phyloP scores from a whole-genome alignment of 331 rosid species.

The Malus hybrid region DNA sequence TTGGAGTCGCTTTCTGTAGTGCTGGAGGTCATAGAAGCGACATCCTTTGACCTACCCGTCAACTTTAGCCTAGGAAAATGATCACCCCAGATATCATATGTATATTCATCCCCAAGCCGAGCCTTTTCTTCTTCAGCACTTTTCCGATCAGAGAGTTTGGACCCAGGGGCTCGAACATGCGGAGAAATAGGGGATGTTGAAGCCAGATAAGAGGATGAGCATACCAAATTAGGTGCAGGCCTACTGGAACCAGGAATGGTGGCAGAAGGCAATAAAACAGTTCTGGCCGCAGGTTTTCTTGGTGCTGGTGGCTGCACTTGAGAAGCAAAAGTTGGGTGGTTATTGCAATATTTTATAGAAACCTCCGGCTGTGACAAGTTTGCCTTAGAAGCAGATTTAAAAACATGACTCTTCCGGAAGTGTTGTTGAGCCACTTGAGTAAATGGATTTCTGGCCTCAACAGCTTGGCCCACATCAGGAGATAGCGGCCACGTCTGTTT shows the following conservation, averaged over 20 bases:
- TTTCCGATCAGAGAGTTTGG: slow-evolving; percentile 34
- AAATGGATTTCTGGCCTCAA: slow-evolving; percentile 28
- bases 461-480: slow-evolving; percentile 44
- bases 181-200: slow-evolving; percentile 36
- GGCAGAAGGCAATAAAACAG: slow-evolving; percentile 41
- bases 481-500: slow-evolving; percentile 43
- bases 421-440: slow-evolving; percentile 20
- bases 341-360: slow-evolving; percentile 11
- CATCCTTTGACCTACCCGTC: slow-evolving; percentile 42
- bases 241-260: slow-evolving; percentile 35
- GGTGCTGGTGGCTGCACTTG: slow-evolving; percentile 32
- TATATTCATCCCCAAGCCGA: slow-evolving; percentile 47
- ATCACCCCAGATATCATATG: slow-evolving; percentile 95
- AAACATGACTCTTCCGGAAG: slow-evolving; percentile 23
- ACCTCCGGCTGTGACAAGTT: slow-evolving; percentile 23
- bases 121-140: slow-evolving; percentile 26
- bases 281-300: slow-evolving; percentile 22
- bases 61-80: slow-evolving; percentile 78
- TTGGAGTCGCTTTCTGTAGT: slow-evolving; percentile 45
- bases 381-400: slow-evolving; percentile 21
- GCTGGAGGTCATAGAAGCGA: slow-evolving; percentile 40
- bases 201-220: slow-evolving; percentile 23
- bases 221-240: slow-evolving; percentile 21
- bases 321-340: slow-evolving; percentile 19
- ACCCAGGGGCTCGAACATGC: slow-evolving; percentile 77